Percentiles rank a stretch among this genome's conserved stretches.
phyloP scores from a whole-genome alignment of 2,329 filamentous ascomycete species.

The Didymella keratinophila region DNA sequence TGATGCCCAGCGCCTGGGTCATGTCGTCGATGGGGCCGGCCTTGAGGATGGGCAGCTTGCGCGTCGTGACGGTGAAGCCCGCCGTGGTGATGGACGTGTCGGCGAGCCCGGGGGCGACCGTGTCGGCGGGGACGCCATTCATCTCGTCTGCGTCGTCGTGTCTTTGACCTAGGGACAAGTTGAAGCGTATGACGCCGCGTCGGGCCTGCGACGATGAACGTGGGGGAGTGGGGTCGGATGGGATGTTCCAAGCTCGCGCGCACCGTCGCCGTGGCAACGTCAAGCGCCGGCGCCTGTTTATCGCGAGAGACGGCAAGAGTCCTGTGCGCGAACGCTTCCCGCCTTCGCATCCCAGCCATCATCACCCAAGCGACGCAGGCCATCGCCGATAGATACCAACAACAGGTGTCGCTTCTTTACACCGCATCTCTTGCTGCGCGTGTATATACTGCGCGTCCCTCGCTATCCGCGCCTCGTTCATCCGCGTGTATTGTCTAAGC shows the following conservation, averaged over 20 bases:
- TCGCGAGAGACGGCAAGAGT: background rate
- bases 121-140: slow-evolving; percentile 46
- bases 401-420: slow-evolving; percentile 2
- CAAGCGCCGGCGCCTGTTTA: slow-evolving; percentile 15
- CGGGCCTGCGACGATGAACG: slow-evolving; percentile 3
- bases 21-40: slow-evolving; percentile 88
- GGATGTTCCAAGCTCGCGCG: slow-evolving; percentile 4
- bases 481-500: background rate
- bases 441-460: slow-evolving; percentile 1
- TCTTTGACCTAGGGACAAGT: no score
- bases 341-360: slow-evolving; percentile 12
- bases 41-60: slow-evolving; percentile 95
- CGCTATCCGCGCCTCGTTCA: no score
- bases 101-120: slow-evolving; percentile 42
- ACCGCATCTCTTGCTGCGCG: no score
- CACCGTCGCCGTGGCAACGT: slow-evolving; percentile 11
- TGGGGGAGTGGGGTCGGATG: slow-evolving; percentile 21
- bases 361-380: slow-evolving; percentile 20
- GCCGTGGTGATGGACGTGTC: slow-evolving; percentile 48
- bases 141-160: slow-evolving; percentile 23
- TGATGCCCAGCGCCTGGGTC: slow-evolving; percentile 79
- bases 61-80: slow-evolving; percentile 77
- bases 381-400: slow-evolving; percentile 15
- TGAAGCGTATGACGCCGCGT: no score
- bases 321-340: slow-evolving; percentile 15